Evolutionary conservation across 202 grass and related monocot genomes (phyloP), one percentile per base, ranked within the genome.

Genomic region (Setaria viridis): DNA sequence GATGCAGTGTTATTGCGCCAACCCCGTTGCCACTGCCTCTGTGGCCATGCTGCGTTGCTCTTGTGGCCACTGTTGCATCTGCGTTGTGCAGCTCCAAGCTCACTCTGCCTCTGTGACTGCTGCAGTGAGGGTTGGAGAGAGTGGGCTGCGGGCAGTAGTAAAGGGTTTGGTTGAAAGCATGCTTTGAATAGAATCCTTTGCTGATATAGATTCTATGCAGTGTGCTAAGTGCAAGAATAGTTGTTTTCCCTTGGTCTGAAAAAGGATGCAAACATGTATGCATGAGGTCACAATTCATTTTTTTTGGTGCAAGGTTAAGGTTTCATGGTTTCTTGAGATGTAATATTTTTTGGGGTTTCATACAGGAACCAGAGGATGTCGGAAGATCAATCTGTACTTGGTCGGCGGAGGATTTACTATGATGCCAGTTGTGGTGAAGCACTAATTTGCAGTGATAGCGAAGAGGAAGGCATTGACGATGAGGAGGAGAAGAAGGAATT

Each of bases 381-480:
- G 16, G 93, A 99, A 57, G 97, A 94, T 70, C 97, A 99, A 85
- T 99, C 93, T 62, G 97, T 99, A 86, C 91, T 99, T 88, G 97
- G 97, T 87, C 88, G 97, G 21, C 93, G 97, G 83, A 94, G 97
- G 85, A 99, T 99, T 90, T 99, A 99, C 78, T 99, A 99, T 90
- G 96, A 99, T 87, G 64, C 87, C 84, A 95, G 76, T 82, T 92
- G 93, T 77, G 96, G 96, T 16, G 96, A 99, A 91, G 96, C 96
- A 73, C 89, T 99, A 84, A 96, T 99, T 80, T 92, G 90, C 77
- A 99, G 96, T 35, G 96, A 99, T 42, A 99, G 96, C 78, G 96
- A 99, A 81, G 96, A 99, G 82, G 96, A 99, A 85, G 85, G 85
- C 58, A 78, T 95, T 83, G 96, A 99, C 21, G 87, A 99, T 51